Evolutionary conservation across 2,329 filamentous ascomycete species (phyloP).

Genomic region (Macrophomina pseudophaseolina): DNA sequence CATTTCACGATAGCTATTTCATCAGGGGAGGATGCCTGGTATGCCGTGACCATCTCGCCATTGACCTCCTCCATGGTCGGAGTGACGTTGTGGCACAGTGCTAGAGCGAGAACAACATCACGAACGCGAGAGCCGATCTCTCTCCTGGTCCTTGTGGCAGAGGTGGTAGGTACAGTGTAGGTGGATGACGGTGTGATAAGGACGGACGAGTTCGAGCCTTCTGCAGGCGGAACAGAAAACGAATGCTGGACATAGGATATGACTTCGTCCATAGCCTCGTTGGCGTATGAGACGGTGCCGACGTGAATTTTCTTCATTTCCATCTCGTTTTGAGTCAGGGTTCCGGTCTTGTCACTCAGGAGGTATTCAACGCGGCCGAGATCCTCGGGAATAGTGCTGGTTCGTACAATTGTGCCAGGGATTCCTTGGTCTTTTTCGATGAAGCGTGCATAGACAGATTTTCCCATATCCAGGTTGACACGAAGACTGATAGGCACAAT

Average conservation of each 20-base stretch:
- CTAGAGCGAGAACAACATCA: constrained; percentile 89
- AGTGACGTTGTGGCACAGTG: constrained; percentile 96
- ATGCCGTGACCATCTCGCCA: constrained; percentile 77
- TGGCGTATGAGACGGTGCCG: constrained; percentile 96
- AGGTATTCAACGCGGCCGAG: constrained; percentile 95
- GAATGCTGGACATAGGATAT: constrained; percentile 82
- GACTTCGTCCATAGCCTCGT: constrained; percentile 99
- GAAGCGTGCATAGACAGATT: constrained; percentile 93
- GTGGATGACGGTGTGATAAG: constrained; percentile 79
- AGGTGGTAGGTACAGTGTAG: constrained; percentile 64
- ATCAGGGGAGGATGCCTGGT: constrained; percentile 96
- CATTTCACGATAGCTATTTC: constrained; percentile 98
- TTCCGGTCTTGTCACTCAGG: constrained; percentile 97
- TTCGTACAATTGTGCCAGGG: constrained; percentile 88
- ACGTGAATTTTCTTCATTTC: constrained; percentile 99
- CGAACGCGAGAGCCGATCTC: constrained; percentile 94
- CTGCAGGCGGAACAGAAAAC: constrained; percentile 56
- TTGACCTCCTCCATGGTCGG: constrained; percentile 85
- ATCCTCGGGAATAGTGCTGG: constrained; percentile 96
- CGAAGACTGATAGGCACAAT: constrained; percentile 97
- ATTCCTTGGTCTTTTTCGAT: constrained; percentile 93
- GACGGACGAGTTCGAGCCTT: constrained; percentile 36
- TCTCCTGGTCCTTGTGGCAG: constrained; percentile 80
- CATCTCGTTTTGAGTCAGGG: constrained; percentile 96
- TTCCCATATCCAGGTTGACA: constrained; percentile 96